Base-by-base conservation (phyloP, 305 asterid genomes). In the Fraxinus sp. region DNA sequence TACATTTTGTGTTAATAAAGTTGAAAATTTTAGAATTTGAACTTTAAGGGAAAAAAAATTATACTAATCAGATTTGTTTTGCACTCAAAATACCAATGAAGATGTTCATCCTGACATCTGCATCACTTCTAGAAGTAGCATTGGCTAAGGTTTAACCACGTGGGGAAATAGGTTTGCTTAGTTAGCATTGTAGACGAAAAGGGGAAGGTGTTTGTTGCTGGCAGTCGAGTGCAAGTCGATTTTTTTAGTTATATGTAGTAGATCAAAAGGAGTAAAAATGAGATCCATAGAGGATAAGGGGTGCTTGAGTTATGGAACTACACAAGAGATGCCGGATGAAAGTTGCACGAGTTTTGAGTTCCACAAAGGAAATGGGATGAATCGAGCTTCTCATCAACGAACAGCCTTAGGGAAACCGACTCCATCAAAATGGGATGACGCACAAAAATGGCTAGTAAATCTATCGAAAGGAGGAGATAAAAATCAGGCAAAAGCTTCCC, bases 401-500 rank as follows among this genome's bases (percentile, higher is more conserved):
- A 90, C 93, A 7, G 85, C 94, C 1, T 79, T 91, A 18, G 95
- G 97, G 20, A 93, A 93, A 35, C 95, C 97, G 7, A 87, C 97
- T 4, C 98, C 98, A 3, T 90, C 97, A 11, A 94, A 94, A 80
- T 94, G 98, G 97, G 98, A 95, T 52, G 98, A 95, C 81, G 98
- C 98, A 11, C 98, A 95, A 44, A 95, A 95, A 36, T 95, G 98
- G 98, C 88, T 95, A 0, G 98, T 94, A 11, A 95, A 95, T 85
- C 88, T 95, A 1, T 91, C 98, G 1, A 86, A 9, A 39, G 49
- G 92, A 66, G 95, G 92, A 3, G 94, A 88, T 74, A 88, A 88
- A 28, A 86, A 83, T 20, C 90, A 74, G 46, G 77, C 91, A 0
- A 91, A 91, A 83, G 87, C 92, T 80, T 88, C 95, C 0, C 98